These are phyloP conservation scores for Russula dissimulans DNA, from an alignment of 768 basidiomycete species.

Conservation along the genomic window DNA sequence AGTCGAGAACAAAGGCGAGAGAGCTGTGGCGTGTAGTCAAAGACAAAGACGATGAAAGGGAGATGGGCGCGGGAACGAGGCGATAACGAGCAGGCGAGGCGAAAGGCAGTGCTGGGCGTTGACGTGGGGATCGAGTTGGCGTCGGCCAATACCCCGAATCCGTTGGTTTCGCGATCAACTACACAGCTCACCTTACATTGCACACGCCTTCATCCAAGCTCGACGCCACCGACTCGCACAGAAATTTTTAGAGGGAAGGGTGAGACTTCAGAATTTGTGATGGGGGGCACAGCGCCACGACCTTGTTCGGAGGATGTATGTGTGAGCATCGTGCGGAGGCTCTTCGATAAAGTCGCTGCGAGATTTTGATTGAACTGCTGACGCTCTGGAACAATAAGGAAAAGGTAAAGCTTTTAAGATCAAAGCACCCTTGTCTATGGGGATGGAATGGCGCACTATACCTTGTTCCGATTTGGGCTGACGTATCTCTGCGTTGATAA, in stretches of 20 bases:
- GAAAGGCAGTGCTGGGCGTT: too few relatives aligned
- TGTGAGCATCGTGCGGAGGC: conserved; percentile 60
- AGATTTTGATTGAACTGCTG: conserved; percentile 50
- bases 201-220: conserved; percentile 35
- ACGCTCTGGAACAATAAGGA: conserved; percentile 28
- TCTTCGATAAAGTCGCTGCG: conserved; percentile 50
- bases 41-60: too few relatives aligned
- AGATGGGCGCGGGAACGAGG: too few relatives aligned
- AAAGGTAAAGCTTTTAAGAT: not conserved
- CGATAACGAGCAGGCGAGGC: too few relatives aligned
- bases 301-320: conserved; percentile 76
- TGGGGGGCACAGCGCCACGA: conserved; percentile 64
- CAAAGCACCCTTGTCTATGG: not conserved
- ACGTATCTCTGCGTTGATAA: conserved; percentile 69
- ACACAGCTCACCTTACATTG: too few relatives aligned
- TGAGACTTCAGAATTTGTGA: conserved; percentile 63
- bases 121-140: too few relatives aligned
- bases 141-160: too few relatives aligned
- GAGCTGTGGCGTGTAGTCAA: too few relatives aligned
- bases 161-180: too few relatives aligned
- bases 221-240: conserved; percentile 59
- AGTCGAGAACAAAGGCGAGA: too few relatives aligned
- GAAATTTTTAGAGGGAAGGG: conserved; percentile 69
- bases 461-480: conserved; percentile 62
- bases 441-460: conserved; percentile 20